Evolutionary conservation across 257 asterid species (phyloP).

Genomic region (Capsicum chinense): DNA sequence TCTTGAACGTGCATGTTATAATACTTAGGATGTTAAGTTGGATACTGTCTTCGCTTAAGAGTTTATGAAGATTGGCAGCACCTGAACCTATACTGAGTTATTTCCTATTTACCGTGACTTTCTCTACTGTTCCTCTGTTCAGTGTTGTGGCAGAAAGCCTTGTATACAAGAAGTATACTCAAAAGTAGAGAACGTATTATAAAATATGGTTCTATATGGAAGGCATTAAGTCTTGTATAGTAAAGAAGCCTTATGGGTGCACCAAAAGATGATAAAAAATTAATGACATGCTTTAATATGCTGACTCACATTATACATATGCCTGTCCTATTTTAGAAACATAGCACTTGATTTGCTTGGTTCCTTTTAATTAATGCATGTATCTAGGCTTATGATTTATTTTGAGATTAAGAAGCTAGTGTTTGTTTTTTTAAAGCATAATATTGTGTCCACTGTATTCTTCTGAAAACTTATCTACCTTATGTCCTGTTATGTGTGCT

Average conservation of each 20-base stretch:
- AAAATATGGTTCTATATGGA: not conserved
- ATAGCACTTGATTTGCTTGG: not conserved
- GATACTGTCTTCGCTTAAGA: too few relatives aligned
- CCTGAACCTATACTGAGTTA: too few relatives aligned
- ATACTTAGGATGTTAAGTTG: too few relatives aligned
- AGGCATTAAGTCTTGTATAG: not conserved
- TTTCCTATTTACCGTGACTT: too few relatives aligned
- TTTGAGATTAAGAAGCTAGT: not conserved
- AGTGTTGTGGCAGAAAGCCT: not conserved
- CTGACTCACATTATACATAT: not conserved
- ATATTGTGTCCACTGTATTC: not conserved
- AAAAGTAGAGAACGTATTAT: not conserved
- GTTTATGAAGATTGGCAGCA: too few relatives aligned
- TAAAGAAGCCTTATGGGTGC: conserved; percentile 15
- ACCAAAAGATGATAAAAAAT: not conserved
- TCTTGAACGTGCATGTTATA: too few relatives aligned
- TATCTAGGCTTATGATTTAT: not conserved
- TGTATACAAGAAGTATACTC: not conserved
- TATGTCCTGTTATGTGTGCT: not conserved
- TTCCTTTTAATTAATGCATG: not conserved
- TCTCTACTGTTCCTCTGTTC: too few relatives aligned
- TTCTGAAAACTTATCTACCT: not conserved
- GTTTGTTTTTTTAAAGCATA: not conserved
- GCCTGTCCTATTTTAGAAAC: not conserved
- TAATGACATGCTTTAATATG: not conserved